phyloP scores from a whole-genome alignment of 495 filamentous ascomycete species.

The Penicillium pancosmium region DNA sequence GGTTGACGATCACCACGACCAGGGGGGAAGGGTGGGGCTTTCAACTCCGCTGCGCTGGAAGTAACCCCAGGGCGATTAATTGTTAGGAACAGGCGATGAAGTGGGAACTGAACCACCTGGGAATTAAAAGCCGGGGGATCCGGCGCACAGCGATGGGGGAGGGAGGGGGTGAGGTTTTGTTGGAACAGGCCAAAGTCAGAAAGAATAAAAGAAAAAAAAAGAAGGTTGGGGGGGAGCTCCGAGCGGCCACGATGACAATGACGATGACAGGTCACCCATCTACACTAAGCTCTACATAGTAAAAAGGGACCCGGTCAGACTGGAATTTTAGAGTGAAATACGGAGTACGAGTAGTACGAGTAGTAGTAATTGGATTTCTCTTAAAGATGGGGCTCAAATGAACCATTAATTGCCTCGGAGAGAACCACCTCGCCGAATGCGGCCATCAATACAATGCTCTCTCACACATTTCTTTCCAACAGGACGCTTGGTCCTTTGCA shows the following conservation, averaged over 20 bases:
- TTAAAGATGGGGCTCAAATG: constrained; percentile 5
- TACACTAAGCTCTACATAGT: background rate
- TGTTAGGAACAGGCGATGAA: constrained; percentile 7
- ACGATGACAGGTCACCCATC: background rate
- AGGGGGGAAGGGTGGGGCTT: constrained; percentile 28
- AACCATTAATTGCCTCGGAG: constrained; percentile 16
- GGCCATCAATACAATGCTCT: background rate
- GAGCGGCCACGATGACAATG: constrained; percentile 6
- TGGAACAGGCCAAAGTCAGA: background rate
- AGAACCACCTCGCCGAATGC: constrained; percentile 12
- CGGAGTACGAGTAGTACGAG: too few species aligned
- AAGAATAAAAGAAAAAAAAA: constrained; percentile 1
- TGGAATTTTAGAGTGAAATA: background rate
- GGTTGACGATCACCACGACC: constrained; percentile 29
- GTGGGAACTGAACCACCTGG: background rate
- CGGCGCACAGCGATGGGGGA: background rate
- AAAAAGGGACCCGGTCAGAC: constrained; percentile 1
- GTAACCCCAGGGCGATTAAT: background rate
- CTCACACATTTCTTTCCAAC: constrained; percentile 1
- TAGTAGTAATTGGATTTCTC: too few species aligned
- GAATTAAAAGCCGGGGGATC: background rate
- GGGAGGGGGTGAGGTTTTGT: background rate
- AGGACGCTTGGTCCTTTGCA: constrained; percentile 24
- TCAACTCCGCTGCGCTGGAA: background rate
- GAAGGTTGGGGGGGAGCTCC: constrained; percentile 14